Evolutionary conservation across 2,329 filamentous ascomycete genomes (phyloP).

Genomic region (Amylocarpus encephaloides): DNA sequence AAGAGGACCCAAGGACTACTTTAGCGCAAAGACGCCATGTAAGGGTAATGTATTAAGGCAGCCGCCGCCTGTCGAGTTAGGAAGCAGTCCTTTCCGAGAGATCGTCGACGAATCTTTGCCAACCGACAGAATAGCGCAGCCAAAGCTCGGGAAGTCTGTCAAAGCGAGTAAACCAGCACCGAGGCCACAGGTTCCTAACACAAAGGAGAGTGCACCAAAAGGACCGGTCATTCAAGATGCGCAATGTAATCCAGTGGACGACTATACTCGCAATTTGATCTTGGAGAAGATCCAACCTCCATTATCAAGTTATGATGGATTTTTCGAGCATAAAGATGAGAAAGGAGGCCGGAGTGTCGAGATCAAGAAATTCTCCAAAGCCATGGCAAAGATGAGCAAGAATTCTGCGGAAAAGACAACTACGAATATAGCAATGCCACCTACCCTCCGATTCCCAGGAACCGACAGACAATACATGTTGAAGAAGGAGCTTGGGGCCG

Average conservation of each 20-base stretch:
- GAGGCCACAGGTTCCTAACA: slow-evolving; percentile 22
- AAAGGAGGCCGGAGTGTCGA: slow-evolving; percentile 63
- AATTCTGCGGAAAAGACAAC: slow-evolving; percentile 49
- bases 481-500: slow-evolving; percentile 80
- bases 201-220: slow-evolving; percentile 43
- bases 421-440: slow-evolving; percentile 50
- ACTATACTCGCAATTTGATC: slow-evolving; percentile 67
- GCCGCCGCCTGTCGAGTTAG: slow-evolving; percentile 32
- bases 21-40: slow-evolving; percentile 71
- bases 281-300: slow-evolving; percentile 67
- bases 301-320: slow-evolving; percentile 69
- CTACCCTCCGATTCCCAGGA: slow-evolving; percentile 62
- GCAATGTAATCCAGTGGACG: slow-evolving; percentile 86
- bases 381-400: slow-evolving; percentile 38
- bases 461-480: slow-evolving; percentile 65
- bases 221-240: slow-evolving; percentile 73
- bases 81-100: slow-evolving; percentile 67
- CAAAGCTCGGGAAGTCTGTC: slow-evolving; percentile 43
- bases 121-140: slow-evolving; percentile 44
- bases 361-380: slow-evolving; percentile 76
- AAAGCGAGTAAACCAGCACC: slow-evolving; percentile 37
- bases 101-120: slow-evolving; percentile 48
- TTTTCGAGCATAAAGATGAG: slow-evolving; percentile 63
- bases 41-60: slow-evolving; percentile 36
- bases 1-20: slow-evolving; percentile 48